These are phyloP conservation scores for Angomonas ambiguus DNA, from an alignment of 208 protist genomes.

Conservation along the genomic window DNA sequence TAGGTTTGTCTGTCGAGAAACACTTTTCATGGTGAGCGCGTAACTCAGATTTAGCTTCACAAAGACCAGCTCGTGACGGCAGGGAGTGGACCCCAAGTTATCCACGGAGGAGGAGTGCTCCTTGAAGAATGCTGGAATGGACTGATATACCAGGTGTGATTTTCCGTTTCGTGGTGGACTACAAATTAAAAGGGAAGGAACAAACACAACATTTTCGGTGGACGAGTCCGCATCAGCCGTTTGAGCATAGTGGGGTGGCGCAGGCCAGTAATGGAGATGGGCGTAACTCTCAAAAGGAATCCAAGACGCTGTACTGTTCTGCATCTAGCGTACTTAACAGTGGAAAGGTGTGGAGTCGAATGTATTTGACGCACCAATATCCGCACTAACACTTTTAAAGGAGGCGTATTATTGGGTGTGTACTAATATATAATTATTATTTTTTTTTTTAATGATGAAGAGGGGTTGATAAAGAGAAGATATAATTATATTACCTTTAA, in stretches of 20 bases:
- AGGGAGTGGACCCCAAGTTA: too few species aligned
- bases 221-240: background rate
- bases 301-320: background rate
- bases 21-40: background rate
- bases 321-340: too few species aligned
- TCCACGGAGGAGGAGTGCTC: background rate
- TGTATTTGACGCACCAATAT: too few species aligned
- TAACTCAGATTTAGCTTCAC: background rate
- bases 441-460: too few species aligned
- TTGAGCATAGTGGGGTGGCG: background rate
- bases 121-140: background rate
- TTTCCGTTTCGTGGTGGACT: conserved; percentile 1
- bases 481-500: too few species aligned
- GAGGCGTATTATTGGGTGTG: too few species aligned
- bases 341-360: too few species aligned
- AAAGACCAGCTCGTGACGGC: background rate
- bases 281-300: background rate
- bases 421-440: too few species aligned
- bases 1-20: background rate
- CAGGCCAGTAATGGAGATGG: background rate
- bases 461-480: too few species aligned
- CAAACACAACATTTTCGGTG: background rate
- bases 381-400: too few species aligned
- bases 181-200: background rate
- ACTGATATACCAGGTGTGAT: background rate